A percentile compares a stretch with the other conserved stretches of the same genome.
Evolutionary conservation across 257 asterid genomes (phyloP).

Genomic region (Forsythia viridissima): DNA sequence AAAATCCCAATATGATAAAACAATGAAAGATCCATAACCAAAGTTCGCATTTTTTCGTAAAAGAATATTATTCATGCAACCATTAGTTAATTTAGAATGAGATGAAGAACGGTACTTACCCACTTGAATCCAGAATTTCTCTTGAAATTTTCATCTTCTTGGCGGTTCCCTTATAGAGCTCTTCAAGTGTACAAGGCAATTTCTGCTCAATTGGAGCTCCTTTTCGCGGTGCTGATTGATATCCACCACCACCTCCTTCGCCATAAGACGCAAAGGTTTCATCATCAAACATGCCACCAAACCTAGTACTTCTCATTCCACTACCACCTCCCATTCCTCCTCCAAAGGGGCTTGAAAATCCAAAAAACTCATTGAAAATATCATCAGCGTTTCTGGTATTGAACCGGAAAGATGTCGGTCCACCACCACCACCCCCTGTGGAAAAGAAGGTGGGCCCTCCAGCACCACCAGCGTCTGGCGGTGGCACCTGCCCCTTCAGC

Average conservation of each 20-base stretch:
- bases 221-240: constrained; percentile 32
- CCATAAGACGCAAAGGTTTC: constrained; percentile 50
- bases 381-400: constrained; percentile 51
- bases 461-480: constrained; percentile 42
- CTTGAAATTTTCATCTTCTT: constrained; percentile 51
- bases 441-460: constrained; percentile 36
- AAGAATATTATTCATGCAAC: neutral
- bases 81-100: neutral
- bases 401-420: constrained; percentile 40
- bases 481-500: constrained; percentile 43
- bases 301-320: constrained; percentile 29
- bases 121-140: constrained; percentile 38
- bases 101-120: constrained; percentile 31
- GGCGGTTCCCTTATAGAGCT: constrained; percentile 42
- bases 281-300: constrained; percentile 34
- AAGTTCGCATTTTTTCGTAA: neutral
- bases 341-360: constrained; percentile 38
- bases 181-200: constrained; percentile 47
- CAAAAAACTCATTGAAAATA: constrained; percentile 47
- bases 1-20: neutral
- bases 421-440: constrained; percentile 39
- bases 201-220: constrained; percentile 34
- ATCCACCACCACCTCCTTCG: constrained; percentile 35
- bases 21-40: neutral
- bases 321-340: constrained; percentile 37